Evolutionary conservation across 73 alveolate species (phyloP), one percentile per base, ranked within the genome.

Genomic region (Vitrella brassicaformis): DNA sequence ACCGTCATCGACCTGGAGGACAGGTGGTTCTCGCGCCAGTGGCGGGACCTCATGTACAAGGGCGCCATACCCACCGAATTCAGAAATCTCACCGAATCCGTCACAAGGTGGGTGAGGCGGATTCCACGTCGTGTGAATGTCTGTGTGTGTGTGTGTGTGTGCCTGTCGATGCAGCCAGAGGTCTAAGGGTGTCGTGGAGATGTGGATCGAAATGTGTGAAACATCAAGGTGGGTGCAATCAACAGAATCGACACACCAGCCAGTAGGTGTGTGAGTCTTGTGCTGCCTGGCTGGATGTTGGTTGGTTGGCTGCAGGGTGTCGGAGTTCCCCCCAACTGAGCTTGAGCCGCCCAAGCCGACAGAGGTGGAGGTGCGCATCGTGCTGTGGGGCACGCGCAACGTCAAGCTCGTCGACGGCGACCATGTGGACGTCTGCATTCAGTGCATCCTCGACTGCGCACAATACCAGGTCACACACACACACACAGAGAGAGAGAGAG

Each of bases 1-100:
- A 74, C 81, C 1, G 73, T 67, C 56, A 27, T 74, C 31, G 81
- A 74, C 70, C 68, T 74, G 26, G 81, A 74, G 81, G 74, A 28
- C 67, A 29, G 47, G 4, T 39, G 56, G 56, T 39, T 39, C 14
- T 39, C 56, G 4, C 14, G 22, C 56, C 22, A 39, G 56, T 39
- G 56, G 56, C 56, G 56, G 22, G 56, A 39, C 56, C 4, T 39
- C 22, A 39, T 39, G 56, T 14, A 39, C 22, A 39, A 14, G 14
- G 22, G 4, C 22, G 56, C 4, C 56, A 14, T 39, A 4, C 56
- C 56, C 14, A 39, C 56, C 14, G 56, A 39, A 14, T 39, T 8
- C 56, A 39, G 56, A 39, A n/a, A n/a, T n/a, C n/a, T n/a, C n/a
- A n/a, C n/a, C n/a, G n/a, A n/a, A n/a, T n/a, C n/a, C n/a, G n/a